Conservation (phyloP, 805 yeast species). For the Nakazawaea molendinolei region DNA sequence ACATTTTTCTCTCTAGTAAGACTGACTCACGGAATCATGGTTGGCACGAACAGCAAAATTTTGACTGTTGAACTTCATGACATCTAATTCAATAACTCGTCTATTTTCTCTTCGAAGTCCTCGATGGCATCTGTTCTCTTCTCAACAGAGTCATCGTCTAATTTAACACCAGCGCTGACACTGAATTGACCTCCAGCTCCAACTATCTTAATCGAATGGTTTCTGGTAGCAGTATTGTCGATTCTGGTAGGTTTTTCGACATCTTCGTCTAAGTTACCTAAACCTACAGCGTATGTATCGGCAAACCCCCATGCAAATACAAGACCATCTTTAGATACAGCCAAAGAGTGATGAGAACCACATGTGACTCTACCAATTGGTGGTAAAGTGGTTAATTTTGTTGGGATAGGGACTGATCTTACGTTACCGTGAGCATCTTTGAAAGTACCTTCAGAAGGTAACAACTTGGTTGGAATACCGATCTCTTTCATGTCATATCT, state of each 20-base stretch:
- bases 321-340: constrained; percentile 76
- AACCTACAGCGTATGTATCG: constrained; percentile 93
- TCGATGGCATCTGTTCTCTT: constrained; percentile 45
- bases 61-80: too few relatives aligned
- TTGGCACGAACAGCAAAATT: too few relatives aligned
- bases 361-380: constrained; percentile 55
- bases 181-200: constrained; percentile 99
- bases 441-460: constrained; percentile 65
- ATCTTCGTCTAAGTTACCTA: constrained; percentile 80
- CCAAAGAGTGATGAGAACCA: constrained; percentile 92
- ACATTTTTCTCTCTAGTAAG: too few relatives aligned
- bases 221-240: constrained; percentile 87
- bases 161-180: constrained; percentile 72
- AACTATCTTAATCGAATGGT: constrained; percentile 58
- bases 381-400: constrained; percentile 55
- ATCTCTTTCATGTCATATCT: constrained; percentile 90
- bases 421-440: constrained; percentile 74
- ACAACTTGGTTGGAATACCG: constrained; percentile 61
- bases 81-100: constrained; percentile 5
- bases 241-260: constrained; percentile 84
- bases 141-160: constrained; percentile 48
- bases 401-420: constrained; percentile 83
- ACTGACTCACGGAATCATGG: too few relatives aligned
- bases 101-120: constrained; percentile 34
- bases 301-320: constrained; percentile 97